Percentiles rank a stretch among this genome's conserved stretches.
Conservation (phyloP, 2,329 filamentous ascomycete genomes). For the Cytospora leucostoma region DNA sequence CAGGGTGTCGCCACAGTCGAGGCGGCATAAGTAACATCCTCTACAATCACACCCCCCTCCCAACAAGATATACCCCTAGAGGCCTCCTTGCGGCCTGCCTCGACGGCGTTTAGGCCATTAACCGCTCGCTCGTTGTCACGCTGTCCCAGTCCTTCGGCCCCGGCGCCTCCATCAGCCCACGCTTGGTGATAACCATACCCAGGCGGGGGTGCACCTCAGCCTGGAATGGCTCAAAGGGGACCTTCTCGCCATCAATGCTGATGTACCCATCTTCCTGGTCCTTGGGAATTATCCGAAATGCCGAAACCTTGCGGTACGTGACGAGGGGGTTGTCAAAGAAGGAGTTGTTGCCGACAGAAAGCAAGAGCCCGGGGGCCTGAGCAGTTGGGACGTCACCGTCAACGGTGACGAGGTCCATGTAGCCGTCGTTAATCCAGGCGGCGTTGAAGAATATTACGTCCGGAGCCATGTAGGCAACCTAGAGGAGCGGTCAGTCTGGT, state of each 20-base stretch:
- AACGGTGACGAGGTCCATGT: constrained; percentile 81
- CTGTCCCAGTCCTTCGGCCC: constrained; percentile 56
- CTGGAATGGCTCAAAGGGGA: constrained; percentile 89
- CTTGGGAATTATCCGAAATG: constrained; percentile 80
- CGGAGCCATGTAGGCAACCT: constrained; percentile 90
- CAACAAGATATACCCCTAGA: background rate
- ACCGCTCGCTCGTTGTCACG: constrained; percentile 34
- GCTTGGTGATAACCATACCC: constrained; percentile 81
- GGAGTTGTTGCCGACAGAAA: constrained; percentile 69
- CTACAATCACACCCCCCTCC: background rate
- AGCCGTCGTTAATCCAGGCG: constrained; percentile 78
- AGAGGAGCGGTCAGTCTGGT: constrained; percentile 2
- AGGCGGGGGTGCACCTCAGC: constrained; percentile 82
- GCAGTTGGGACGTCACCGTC: constrained; percentile 71
- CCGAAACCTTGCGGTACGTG: constrained; percentile 81
- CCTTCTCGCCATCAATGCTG: constrained; percentile 87
- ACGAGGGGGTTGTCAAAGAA: constrained; percentile 82
- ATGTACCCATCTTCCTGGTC: constrained; percentile 76
- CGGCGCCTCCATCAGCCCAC: constrained; percentile 68
- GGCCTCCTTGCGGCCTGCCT: background rate
- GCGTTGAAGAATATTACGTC: constrained; percentile 87
- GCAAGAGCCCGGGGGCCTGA: constrained; percentile 68
- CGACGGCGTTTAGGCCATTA: constrained; percentile 31
- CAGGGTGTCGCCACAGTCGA: background rate
- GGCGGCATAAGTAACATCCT: background rate